Evolutionary conservation across 257 asterid genomes (phyloP).

Genomic region (Lycium barbarum): DNA sequence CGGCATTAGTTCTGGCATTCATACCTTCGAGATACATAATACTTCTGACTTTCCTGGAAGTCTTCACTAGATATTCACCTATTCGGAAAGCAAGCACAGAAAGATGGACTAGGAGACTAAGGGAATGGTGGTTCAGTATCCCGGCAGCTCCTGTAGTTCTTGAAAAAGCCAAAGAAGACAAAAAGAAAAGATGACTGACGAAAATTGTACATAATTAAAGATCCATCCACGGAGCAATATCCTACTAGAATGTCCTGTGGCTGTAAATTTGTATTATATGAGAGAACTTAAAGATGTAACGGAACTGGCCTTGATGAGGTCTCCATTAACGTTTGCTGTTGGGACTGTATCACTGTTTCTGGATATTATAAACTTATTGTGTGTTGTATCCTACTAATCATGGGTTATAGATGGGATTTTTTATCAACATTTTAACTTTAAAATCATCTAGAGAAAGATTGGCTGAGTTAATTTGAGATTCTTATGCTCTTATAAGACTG

Average conservation of each 20-base stretch:
- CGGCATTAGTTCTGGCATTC: conserved; percentile 64
- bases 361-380: background rate
- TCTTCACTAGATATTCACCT: conserved; percentile 77
- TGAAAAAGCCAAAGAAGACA: conserved; percentile 65
- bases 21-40: conserved; percentile 59
- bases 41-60: conserved; percentile 64
- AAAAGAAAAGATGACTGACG: conserved; percentile 70
- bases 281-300: background rate
- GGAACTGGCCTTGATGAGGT: background rate
- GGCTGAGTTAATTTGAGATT: background rate
- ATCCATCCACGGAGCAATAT: background rate
- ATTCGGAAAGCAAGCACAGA: conserved; percentile 75
- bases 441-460: background rate
- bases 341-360: background rate
- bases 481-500: conserved; percentile 1
- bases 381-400: conserved; percentile 1
- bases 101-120: conserved; percentile 76
- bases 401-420: background rate
- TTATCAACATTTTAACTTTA: background rate
- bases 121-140: conserved; percentile 98
- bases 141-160: conserved; percentile 92
- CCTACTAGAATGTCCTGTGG: background rate
- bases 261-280: conserved; percentile 25
- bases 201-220: background rate
- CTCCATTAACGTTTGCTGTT: background rate